Conservation (phyloP, 164 flowering plant species). For the Liriodendron chinense region DNA sequence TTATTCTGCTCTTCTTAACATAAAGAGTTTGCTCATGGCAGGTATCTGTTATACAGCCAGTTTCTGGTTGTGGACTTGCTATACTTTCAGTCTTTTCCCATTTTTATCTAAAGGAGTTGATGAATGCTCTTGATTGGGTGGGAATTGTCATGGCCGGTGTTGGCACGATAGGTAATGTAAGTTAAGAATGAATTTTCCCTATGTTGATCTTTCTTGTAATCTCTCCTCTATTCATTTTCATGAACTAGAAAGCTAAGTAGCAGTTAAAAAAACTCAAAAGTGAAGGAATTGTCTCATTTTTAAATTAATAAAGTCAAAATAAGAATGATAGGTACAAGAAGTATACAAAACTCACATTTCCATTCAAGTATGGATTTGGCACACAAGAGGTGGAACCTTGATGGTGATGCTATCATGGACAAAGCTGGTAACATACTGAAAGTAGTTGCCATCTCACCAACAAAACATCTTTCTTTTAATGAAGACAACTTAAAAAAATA, state of each 20-base stretch:
- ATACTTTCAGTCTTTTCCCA: constrained; percentile 94
- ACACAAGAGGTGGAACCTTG: no score
- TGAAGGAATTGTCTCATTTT: neutral
- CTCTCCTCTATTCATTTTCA: neutral
- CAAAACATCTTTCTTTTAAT: no score
- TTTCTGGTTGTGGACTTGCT: constrained; percentile 98
- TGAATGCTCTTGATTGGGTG: constrained; percentile 94
- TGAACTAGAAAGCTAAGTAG: neutral
- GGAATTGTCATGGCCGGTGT: constrained; percentile 86
- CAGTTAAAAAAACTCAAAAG: neutral
- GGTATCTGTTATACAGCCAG: constrained; percentile 98
- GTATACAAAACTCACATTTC: no score
- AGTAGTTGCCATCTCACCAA: no score
- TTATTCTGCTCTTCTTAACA: constrained; percentile 1
- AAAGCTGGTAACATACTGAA: no score
- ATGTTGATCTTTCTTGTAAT: neutral
- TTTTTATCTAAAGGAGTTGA: constrained; percentile 82
- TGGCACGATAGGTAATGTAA: constrained; percentile 98
- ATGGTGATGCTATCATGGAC: no score
- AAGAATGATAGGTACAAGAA: no score
- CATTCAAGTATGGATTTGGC: no score
- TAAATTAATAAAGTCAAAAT: no score
- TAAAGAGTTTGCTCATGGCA: constrained; percentile 24
- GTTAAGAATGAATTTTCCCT: constrained; percentile 19
- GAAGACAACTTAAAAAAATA: no score